Percentiles rank a stretch among this genome's conserved stretches.
These are phyloP conservation scores for Nymphaea thermarum DNA, from an alignment of 164 flowering plant genomes.

Conservation along the genomic window DNA sequence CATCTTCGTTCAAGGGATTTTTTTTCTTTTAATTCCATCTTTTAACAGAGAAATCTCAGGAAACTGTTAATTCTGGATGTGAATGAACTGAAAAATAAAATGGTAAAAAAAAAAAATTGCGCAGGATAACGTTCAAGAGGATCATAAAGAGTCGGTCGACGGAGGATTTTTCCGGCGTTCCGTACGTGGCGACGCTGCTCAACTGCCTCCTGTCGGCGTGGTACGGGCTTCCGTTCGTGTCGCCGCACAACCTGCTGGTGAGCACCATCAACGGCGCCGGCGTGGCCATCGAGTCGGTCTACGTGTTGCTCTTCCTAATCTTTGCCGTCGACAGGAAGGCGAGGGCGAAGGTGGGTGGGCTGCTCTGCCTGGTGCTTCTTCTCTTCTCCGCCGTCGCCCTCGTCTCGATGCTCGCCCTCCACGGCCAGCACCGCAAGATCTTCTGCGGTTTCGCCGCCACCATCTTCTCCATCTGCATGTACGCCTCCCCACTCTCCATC, in stretches of 20 bases:
- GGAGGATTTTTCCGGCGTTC: constrained; percentile 84
- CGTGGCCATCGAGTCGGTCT: constrained; percentile 52
- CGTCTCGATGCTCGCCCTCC: constrained; percentile 57
- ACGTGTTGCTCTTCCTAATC: constrained; percentile 56
- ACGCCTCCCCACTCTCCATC: constrained; percentile 77
- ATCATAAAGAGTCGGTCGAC: constrained; percentile 57
- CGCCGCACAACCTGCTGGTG: constrained; percentile 64
- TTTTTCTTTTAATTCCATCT: no score
- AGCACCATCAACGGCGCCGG: constrained; percentile 75
- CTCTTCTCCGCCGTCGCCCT: not conserved
- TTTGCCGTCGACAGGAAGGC: constrained; percentile 54
- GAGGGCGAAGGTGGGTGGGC: constrained; percentile 39
- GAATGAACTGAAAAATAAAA: not conserved
- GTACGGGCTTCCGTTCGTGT: constrained; percentile 94
- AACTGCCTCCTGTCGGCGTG: constrained; percentile 89
- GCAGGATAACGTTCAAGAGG: constrained; percentile 73
- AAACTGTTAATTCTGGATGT: not conserved
- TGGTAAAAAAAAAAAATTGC: not conserved
- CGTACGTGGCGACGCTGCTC: constrained; percentile 77
- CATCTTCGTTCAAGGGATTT: not conserved
- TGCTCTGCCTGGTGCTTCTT: constrained; percentile 14
- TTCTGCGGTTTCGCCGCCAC: constrained; percentile 79
- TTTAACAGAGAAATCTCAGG: no score
- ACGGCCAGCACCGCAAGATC: constrained; percentile 48
- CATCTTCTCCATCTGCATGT: constrained; percentile 83